A percentile compares a stretch with the other conserved stretches of the same genome.
These are phyloP conservation scores for Pythium monospermum DNA, from an alignment of 352 stramenopile species.

Conservation along the genomic window DNA sequence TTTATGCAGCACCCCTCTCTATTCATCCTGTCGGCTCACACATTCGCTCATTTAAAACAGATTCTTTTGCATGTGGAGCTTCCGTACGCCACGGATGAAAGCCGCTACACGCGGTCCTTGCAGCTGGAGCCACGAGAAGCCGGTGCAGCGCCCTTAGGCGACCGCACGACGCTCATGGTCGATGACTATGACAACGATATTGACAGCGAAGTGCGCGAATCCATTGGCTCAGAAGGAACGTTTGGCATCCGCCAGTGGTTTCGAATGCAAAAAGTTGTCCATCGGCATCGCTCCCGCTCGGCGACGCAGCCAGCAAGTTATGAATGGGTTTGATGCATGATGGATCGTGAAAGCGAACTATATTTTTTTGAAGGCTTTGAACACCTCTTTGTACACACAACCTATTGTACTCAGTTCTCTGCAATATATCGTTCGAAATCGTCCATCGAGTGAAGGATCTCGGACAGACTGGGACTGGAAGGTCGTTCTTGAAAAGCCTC, in stretches of 20 bases:
- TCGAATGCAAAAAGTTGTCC: conserved; percentile 78
- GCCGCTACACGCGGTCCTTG: conserved; percentile 66
- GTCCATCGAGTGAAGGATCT: conserved; percentile 24
- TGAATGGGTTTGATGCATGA: conserved; percentile 62
- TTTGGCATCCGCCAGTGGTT: conserved; percentile 82
- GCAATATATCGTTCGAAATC: conserved; percentile 51
- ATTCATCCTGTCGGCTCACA: neutral
- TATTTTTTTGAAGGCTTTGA: neutral
- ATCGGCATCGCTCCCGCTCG: conserved; percentile 68
- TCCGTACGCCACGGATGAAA: conserved; percentile 70
- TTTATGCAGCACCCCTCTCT: neutral
- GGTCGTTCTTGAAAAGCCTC: neutral
- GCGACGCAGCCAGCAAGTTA: conserved; percentile 40
- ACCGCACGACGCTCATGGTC: conserved; percentile 43
- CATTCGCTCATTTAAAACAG: neutral
- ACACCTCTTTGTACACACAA: neutral
- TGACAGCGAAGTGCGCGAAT: conserved; percentile 72
- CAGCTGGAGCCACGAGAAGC: conserved; percentile 70
- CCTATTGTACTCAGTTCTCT: conserved; percentile 23
- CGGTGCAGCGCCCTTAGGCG: conserved; percentile 52
- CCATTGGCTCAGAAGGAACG: conserved; percentile 64
- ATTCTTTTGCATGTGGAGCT: conserved; percentile 68
- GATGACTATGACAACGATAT: conserved; percentile 63
- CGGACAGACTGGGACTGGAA: too few relatives aligned
- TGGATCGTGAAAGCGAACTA: too few relatives aligned